Conservation (phyloP, 2,329 filamentous ascomycete genomes). For the Alternaria solani region DNA sequence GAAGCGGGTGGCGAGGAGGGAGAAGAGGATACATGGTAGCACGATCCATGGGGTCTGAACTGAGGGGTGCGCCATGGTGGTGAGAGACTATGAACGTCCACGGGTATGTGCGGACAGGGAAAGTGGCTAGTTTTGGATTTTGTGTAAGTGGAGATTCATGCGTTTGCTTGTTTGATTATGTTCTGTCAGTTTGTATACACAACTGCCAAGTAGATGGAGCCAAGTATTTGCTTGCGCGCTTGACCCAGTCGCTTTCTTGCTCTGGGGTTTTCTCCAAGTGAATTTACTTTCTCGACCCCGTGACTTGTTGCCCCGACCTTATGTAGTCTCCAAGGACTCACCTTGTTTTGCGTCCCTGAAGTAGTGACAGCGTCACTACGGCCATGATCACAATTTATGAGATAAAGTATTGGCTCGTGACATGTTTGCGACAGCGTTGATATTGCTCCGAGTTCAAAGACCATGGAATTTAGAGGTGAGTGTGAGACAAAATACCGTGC, state of each 20-base stretch:
- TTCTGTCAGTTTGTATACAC: not conserved
- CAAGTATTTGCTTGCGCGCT: not conserved
- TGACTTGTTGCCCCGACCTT: not conserved
- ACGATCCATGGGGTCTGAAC: not conserved
- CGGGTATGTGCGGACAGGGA: not conserved
- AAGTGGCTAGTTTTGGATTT: not conserved
- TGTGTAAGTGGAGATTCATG: not conserved
- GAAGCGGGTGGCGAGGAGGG: not conserved
- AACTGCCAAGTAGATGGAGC: not conserved
- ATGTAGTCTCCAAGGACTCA: not conserved
- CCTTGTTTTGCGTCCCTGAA: not conserved
- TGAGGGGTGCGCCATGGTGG: not conserved
- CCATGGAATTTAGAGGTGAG: not conserved
- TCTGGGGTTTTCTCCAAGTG: not conserved
- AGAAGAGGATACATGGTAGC: not conserved
- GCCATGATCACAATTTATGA: not conserved
- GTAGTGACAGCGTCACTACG: not conserved
- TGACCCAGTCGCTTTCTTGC: not conserved
- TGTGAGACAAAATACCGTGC: not conserved
- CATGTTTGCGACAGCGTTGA: not conserved
- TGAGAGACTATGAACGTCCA: not conserved
- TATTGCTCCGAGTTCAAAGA: not conserved
- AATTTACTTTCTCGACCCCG: not conserved
- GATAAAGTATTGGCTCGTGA: not conserved
- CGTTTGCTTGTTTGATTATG: not conserved